Evolutionary conservation across 2,329 filamentous ascomycete genomes (phyloP).

Genomic region (Alternaria arborescens): DNA sequence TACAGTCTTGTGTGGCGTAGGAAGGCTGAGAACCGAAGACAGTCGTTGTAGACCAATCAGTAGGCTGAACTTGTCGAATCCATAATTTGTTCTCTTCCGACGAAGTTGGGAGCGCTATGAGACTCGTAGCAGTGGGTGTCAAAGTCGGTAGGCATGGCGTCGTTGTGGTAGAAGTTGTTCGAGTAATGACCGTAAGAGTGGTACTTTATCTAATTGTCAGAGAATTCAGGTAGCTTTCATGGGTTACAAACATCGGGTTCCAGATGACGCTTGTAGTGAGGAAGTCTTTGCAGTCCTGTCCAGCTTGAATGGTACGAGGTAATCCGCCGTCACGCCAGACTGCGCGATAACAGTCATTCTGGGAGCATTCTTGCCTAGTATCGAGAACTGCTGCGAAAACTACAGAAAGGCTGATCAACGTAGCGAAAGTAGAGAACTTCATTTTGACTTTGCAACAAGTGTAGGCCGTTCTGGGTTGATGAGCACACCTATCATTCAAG

Average conservation of each 20-base stretch:
- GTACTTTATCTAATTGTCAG: conserved; percentile 9
- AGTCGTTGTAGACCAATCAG: conserved; percentile 21
- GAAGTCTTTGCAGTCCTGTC: conserved; percentile 31
- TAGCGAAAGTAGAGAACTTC: conserved; percentile 27
- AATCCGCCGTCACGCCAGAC: conserved; percentile 31
- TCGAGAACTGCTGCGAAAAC: conserved; percentile 27
- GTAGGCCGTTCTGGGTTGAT: conserved; percentile 6
- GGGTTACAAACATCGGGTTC: conserved; percentile 33
- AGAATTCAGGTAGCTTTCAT: neutral
- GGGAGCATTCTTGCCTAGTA: conserved; percentile 29
- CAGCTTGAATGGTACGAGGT: conserved; percentile 23
- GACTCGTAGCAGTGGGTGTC: conserved; percentile 4
- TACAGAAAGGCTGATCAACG: conserved; percentile 18
- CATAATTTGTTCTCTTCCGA: neutral
- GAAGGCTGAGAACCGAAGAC: conserved; percentile 32
- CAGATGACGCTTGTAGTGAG: conserved; percentile 38
- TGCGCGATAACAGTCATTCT: conserved; percentile 37
- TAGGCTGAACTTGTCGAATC: conserved; percentile 19
- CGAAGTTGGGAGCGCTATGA: neutral
- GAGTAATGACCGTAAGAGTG: conserved; percentile 19
- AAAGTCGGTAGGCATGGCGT: conserved; percentile 13
- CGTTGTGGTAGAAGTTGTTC: conserved; percentile 18
- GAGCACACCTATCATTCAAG: neutral
- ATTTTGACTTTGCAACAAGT: conserved; percentile 28
- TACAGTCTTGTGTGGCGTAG: conserved; percentile 33